Conservation (phyloP, 148 eudicot species). For the Dysphania ambrosioides region DNA sequence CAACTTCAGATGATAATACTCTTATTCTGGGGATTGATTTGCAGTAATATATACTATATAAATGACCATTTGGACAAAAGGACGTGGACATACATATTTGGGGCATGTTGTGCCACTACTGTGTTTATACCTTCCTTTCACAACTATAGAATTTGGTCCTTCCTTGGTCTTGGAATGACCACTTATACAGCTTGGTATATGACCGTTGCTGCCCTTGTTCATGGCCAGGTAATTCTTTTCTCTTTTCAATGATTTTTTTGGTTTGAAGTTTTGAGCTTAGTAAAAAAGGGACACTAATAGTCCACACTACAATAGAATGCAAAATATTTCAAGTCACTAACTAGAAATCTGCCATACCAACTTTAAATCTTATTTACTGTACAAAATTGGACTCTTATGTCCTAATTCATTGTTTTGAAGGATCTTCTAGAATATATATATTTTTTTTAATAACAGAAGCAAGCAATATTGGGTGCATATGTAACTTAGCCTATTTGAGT, state of each 20-base stretch:
- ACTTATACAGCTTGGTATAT: conserved; percentile 80
- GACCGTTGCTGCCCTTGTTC: conserved; percentile 53
- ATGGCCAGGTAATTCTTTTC: conserved; percentile 51
- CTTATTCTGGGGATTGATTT: neutral
- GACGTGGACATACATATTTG: conserved; percentile 79
- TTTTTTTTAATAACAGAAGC: neutral
- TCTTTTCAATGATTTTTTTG: neutral
- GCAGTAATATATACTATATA: conserved; percentile 70
- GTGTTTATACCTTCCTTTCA: conserved; percentile 69
- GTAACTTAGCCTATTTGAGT: neutral
- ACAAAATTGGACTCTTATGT: neutral
- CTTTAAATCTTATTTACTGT: neutral
- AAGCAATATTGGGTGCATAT: neutral
- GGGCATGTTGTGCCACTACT: conserved; percentile 74
- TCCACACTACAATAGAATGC: neutral
- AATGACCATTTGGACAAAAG: conserved; percentile 65
- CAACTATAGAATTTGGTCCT: conserved; percentile 70
- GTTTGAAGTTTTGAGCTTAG: neutral
- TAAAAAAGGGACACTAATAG: neutral
- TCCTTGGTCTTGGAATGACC: conserved; percentile 72
- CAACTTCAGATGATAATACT: neutral
- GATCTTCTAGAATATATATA: neutral
- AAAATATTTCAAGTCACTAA: neutral
- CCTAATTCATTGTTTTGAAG: neutral
- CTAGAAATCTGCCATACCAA: neutral